These are phyloP conservation scores for Rhinocladiella mackenziei DNA, from an alignment of 2,329 filamentous ascomycete species.

Conservation along the genomic window DNA sequence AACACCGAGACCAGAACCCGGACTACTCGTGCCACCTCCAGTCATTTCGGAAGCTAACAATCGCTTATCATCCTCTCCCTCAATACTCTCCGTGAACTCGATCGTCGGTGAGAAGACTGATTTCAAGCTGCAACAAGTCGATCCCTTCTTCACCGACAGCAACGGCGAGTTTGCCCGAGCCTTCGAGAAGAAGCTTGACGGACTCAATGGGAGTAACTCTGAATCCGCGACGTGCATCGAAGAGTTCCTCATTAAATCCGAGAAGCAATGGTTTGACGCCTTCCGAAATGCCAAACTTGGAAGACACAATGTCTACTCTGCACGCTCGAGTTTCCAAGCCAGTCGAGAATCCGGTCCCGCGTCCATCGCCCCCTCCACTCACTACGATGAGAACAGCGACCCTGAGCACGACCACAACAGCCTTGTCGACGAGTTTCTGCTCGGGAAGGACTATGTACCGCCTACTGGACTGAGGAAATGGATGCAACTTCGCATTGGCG, in stretches of 20 bases:
- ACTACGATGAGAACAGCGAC: conserved; percentile 39
- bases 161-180: conserved; percentile 58
- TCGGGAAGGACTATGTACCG: conserved; percentile 54
- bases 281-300: conserved; percentile 58
- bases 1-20: conserved; percentile 35
- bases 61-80: conserved; percentile 31
- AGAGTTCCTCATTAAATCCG: conserved; percentile 59
- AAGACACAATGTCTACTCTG: conserved; percentile 42
- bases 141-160: conserved; percentile 64
- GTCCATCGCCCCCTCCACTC: conserved; percentile 38
- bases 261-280: conserved; percentile 63
- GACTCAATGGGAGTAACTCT: conserved; percentile 55
- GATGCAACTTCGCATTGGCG: conserved; percentile 56
- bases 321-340: conserved; percentile 34
- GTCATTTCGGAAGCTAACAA: conserved; percentile 7
- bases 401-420: conserved; percentile 34
- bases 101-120: conserved; percentile 60
- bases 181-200: conserved; percentile 56
- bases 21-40: conserved; percentile 27
- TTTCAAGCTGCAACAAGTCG: conserved; percentile 61
- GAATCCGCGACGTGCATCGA: conserved; percentile 60
- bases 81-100: conserved; percentile 52
- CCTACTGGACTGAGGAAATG: conserved; percentile 54
- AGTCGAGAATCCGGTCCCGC: conserved; percentile 33
- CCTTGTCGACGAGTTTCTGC: conserved; percentile 49